Base-by-base conservation (phyloP, 2,329 filamentous ascomycete species). In the Akanthomyces uredinophilus region DNA sequence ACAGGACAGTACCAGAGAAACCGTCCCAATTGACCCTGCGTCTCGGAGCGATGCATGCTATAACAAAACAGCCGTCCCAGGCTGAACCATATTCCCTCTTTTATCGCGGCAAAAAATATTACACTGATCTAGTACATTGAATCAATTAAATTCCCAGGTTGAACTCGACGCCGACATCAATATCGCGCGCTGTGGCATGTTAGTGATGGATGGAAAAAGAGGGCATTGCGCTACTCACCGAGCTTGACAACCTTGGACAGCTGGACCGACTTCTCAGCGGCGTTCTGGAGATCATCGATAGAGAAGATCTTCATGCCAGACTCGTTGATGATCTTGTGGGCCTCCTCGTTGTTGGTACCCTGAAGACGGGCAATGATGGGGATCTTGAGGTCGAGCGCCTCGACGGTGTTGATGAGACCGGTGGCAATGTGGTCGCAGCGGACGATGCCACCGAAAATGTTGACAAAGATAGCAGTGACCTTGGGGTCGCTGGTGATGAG, bases 191-290 rank as follows among this genome's bases (percentile, higher is more conserved):
- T 90, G 70, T 56, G 41, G 27, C 53, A 29, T 43, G 47, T 69
- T 70, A 72, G 69, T 59, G 60, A 8, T 18, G 29, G 18, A 29
- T 5, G n/a, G n/a, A 1, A 18, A 7, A 3, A 16, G 5, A n/a
- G 22, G 6, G 11, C 7, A 4, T 49, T 5, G 35, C 7, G 14
- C 0, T 16, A 50, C 88, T 82, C 81, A 91, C 88, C 91, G 88
- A 96, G 90, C 88, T 98, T 98, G 72, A 99, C 95, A 69, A 99
- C 91, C 87, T 97, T 98, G 72, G 92, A 97, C 79, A 99, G 94
- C 80, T 99, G 94, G 67, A 99, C 95, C 35, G 93, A 90, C 85
- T 96, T 98, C 86, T 98, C 95, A 67, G 95, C 95, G 47, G 95
- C 95, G 74, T 81, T 95, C 81, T 99, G 95, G 71, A 99, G 86